Base-by-base conservation (phyloP, 2,329 filamentous ascomycete genomes). In the Sarocladium brachiariae region DNA sequence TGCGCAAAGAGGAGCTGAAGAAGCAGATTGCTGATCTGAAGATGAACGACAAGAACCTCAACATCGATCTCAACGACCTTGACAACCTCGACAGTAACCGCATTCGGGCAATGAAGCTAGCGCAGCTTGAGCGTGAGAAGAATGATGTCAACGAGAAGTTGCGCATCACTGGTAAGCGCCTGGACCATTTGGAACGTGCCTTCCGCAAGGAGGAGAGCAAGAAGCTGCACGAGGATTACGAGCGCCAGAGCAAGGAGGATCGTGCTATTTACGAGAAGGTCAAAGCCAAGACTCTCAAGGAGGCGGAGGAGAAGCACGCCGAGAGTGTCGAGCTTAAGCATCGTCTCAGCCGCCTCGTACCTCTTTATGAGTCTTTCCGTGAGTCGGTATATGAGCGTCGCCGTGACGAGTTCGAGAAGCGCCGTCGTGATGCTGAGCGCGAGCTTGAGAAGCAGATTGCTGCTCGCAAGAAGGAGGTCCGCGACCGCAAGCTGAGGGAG, bases 51-150 rank as follows among this genome's bases (percentile, higher is more conserved):
- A 95, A 95, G 75, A 80, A 73, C 48, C 70, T 83, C 38, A 77
- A 84, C 57, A 85, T 96, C 55, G 89, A 90, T 60, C 71, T 89
- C 51, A 84, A 87, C 51, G 83, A 96, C 61, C 76, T 96, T 51
- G 86, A 93, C 55, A 88, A 88, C 57, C 80, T 96, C 52, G 91
- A 97, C 69, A 88, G 84, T 67, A 90, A 89, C 69, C 85, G 86
- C 56, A 87, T 99, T 60, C 91, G 93, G 66, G 86, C 88, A 59
- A 86, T 99, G 73, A 97, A 97, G 77, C 81, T 99, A 52, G 87
- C 89, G 54, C 92, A 96, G 70, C 81, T 99, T 10, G 93, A 97
- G 73, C 91, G 92, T 61, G 93, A 97, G 77, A 99, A 97, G 85
- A 95, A 92, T 63, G 90, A 93, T 64, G 84, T 96, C 58, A 89